Evolutionary conservation across 1,284 basidiomycete genomes (phyloP).

Genomic region (Somion occarium): DNA sequence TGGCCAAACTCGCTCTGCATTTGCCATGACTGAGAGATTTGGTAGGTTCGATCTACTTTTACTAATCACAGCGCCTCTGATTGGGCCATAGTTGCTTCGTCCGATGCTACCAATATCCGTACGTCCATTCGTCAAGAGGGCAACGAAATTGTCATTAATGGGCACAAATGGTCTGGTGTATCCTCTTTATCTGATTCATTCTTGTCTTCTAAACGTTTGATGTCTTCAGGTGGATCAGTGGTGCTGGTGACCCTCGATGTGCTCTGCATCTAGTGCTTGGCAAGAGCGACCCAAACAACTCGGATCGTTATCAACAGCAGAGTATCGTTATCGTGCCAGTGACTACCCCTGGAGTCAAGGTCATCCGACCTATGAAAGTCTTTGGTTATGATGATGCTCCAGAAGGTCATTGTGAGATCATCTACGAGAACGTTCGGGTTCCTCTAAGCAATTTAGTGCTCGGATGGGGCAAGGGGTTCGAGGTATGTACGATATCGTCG

Average conservation of each 20-base stretch:
- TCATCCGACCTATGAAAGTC: conserved; percentile 89
- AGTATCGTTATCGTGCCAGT: conserved; percentile 92
- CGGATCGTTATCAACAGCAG: conserved; percentile 78
- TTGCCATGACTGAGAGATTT: conserved; percentile 92
- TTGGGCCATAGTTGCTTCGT: conserved; percentile 71
- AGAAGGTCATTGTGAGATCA: conserved; percentile 93
- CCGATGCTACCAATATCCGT: conserved; percentile 93
- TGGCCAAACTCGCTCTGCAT: conserved; percentile 91
- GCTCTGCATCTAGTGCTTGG: conserved; percentile 92
- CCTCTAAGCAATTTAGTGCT: conserved; percentile 81
- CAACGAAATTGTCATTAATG: conserved; percentile 89
- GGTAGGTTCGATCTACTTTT: conserved; percentile 42
- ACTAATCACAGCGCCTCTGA: neutral
- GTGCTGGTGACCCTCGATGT: conserved; percentile 91
- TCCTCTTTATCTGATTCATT: conserved; percentile 3
- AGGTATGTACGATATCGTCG: conserved; percentile 37
- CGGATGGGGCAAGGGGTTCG: conserved; percentile 93
- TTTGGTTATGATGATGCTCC: conserved; percentile 95
- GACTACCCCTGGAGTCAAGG: conserved; percentile 81
- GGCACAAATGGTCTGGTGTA: conserved; percentile 85
- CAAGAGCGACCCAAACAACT: conserved; percentile 78
- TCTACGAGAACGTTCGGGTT: conserved; percentile 92
- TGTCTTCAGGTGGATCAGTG: conserved; percentile 90
- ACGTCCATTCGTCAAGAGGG: conserved; percentile 87
- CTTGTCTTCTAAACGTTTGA: conserved; percentile 8